Evolutionary conservation across 2,329 filamentous ascomycete genomes (phyloP), one percentile per base, ranked within the genome.

Genomic region (Aspergillus tubingensis): DNA sequence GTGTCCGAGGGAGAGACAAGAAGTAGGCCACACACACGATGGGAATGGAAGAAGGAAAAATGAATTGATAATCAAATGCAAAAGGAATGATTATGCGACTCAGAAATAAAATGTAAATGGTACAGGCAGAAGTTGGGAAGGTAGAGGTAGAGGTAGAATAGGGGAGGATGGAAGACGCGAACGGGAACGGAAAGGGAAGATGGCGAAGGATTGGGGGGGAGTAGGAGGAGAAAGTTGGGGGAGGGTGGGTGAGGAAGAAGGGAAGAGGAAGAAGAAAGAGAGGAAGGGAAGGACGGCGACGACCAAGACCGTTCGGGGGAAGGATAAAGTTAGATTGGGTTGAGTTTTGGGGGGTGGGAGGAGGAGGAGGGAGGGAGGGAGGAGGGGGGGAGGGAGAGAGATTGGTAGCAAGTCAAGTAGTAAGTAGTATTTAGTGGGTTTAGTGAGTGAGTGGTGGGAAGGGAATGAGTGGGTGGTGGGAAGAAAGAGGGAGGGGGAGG

Each of bases 151-250:
- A 43, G 50, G 27, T 53, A 13, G 53, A 52, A 50, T 32, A 61
- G 54, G 57, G 58, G 60, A 65, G 60, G 58, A 58, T 54, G 54
- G 62, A 59, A 64, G 58, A 57, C 55, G 52, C 51, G 62, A 49
- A 39, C 13, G 57, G 60, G 58, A 64, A 59, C 56, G 59, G 64
- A 62, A 64, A 67, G 67, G 63, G 67, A 66, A 63, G 66, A 64
- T 65, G 63, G 65, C 64, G 39, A 49, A 44, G 43, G 50, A 58
- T 36, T 54, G 57, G 60, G 54, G 54, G 53, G 52, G 30, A 54
- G 61, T 59, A 63, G 62, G 61, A 62, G 61, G 62, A 30, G 62
- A 67, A 27, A 27, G 25, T 66, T 64, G 62, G 67, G 65, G 63
- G 66, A 62, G 60, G 62, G 62, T 66, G 54, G 44, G 17, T 25